Percentiles rank a stretch among this genome's conserved stretches.
Conservation (phyloP, 2,329 filamentous ascomycete species). For the Sporothrix pseudoabietina region DNA sequence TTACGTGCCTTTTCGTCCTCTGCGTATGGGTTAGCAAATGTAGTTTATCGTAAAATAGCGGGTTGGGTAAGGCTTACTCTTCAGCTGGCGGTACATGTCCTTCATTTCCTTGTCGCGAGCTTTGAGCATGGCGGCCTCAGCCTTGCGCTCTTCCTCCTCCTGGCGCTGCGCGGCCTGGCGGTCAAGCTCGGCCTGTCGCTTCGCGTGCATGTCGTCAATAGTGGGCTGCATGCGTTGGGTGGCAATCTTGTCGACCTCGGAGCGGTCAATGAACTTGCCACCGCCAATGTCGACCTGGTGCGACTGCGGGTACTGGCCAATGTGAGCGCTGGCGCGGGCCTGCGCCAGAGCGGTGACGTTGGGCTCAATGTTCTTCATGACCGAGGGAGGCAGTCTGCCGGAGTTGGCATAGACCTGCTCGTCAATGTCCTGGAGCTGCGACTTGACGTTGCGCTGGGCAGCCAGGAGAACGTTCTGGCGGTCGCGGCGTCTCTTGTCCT, state of each 20-base stretch:
- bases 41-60: not conserved
- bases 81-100: slow-evolving; percentile 57
- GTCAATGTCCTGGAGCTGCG: slow-evolving; percentile 77
- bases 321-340: slow-evolving; percentile 62
- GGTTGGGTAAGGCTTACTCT: slow-evolving; percentile 50
- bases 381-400: slow-evolving; percentile 69
- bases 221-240: slow-evolving; percentile 76
- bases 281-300: slow-evolving; percentile 71
- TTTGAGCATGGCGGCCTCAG: slow-evolving; percentile 49
- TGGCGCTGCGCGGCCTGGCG: slow-evolving; percentile 63
- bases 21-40: slow-evolving; percentile 35
- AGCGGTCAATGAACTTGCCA: slow-evolving; percentile 75
- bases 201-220: slow-evolving; percentile 79
- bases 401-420: slow-evolving; percentile 76
- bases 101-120: slow-evolving; percentile 56
- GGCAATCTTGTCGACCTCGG: slow-evolving; percentile 79
- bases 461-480: slow-evolving; percentile 73
- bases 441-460: slow-evolving; percentile 84
- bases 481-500: slow-evolving; percentile 75
- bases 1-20: slow-evolving; percentile 50
- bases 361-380: slow-evolving; percentile 75
- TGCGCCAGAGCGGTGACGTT: slow-evolving; percentile 72
- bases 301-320: slow-evolving; percentile 53
- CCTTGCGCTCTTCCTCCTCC: slow-evolving; percentile 57
- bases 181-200: slow-evolving; percentile 71